Evolutionary conservation across 352 stramenopile genomes (phyloP).

Genomic region (Paralagenidium karlingii): DNA sequence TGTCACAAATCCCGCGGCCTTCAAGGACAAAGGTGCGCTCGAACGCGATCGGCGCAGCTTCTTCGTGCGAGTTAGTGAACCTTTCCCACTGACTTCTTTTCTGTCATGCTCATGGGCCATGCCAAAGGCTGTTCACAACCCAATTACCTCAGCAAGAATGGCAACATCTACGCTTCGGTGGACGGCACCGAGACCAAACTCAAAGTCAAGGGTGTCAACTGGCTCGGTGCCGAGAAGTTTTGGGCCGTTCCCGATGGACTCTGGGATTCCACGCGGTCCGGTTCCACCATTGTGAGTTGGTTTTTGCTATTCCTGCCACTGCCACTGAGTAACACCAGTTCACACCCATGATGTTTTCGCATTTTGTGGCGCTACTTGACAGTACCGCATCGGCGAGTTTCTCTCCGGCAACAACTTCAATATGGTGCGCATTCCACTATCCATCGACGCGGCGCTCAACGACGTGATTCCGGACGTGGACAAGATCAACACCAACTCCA

Average conservation of each 20-base stretch:
- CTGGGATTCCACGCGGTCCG: conserved; percentile 68
- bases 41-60: neutral
- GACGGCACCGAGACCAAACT: conserved; percentile 43
- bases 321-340: no score
- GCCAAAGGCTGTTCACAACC: conserved; percentile 68
- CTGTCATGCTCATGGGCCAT: conserved; percentile 1
- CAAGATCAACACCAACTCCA: conserved; percentile 78
- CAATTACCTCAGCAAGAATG: conserved; percentile 73
- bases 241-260: conserved; percentile 61
- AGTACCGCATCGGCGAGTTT: no score
- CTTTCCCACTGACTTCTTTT: neutral
- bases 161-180: conserved; percentile 42
- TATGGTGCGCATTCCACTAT: conserved; percentile 55
- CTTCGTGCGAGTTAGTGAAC: neutral
- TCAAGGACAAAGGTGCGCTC: conserved; percentile 34
- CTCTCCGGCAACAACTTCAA: conserved; percentile 73
- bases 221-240: conserved; percentile 65
- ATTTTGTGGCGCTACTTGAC: no score
- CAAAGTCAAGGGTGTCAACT: conserved; percentile 80
- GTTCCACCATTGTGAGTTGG: conserved; percentile 38
- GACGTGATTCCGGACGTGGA: conserved; percentile 46
- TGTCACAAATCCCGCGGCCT: conserved; percentile 58
- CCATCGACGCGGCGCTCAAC: conserved; percentile 51
- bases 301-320: no score
- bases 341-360: no score